Base-by-base conservation (phyloP, 1,284 basidiomycete species). In the Golubevia pallescens region DNA sequence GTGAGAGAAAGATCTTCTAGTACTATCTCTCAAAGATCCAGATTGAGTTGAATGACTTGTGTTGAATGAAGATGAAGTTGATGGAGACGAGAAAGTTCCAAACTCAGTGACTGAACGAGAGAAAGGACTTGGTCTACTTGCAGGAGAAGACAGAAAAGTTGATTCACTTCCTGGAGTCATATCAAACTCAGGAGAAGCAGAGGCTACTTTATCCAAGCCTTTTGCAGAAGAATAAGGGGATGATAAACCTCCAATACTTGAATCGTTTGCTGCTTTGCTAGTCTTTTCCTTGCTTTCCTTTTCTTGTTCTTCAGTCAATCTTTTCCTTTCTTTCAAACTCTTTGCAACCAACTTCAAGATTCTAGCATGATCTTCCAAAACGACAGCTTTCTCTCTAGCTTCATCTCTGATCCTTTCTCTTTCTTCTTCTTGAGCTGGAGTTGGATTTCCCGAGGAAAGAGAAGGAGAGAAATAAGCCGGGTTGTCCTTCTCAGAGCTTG, bases 341-440 rank as follows among this genome's bases (percentile, higher is more conserved):
- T 56, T 58, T 4, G 75, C 75, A 0, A 75, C 69, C 3, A 71
- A 59, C 1, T 28, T 21, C 1, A 79, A 58, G 19, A 80, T 73
- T 8, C 78, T 59, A 2, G 65, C 66, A 51, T 79, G 70, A 53
- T 80, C 78, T 14, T 75, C 73, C 7, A 63, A 67, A 32, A 77
- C 56, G 42, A 80, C 51, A 16, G 60, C 66, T 23, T 42, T 8
- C 63, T 69, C 68, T 24, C 65, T 54, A 48, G 42, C 19, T 2
- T 57, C 61, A 19, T 59, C 53, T 53, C 54, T 42, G 28, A 24
- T 8, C n/a, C 24, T 24, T 28, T 21, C 58, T 51, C 62, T 23
- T 20, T 57, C 20, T 21, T 53, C 3, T 57, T 62, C 65, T 48
- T 48, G 42, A 48, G 42, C 42, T 48, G 42, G 42, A 16, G 42